Evolutionary conservation across 2,329 filamentous ascomycete species (phyloP).

Genomic region (Diaporthe humulicola): DNA sequence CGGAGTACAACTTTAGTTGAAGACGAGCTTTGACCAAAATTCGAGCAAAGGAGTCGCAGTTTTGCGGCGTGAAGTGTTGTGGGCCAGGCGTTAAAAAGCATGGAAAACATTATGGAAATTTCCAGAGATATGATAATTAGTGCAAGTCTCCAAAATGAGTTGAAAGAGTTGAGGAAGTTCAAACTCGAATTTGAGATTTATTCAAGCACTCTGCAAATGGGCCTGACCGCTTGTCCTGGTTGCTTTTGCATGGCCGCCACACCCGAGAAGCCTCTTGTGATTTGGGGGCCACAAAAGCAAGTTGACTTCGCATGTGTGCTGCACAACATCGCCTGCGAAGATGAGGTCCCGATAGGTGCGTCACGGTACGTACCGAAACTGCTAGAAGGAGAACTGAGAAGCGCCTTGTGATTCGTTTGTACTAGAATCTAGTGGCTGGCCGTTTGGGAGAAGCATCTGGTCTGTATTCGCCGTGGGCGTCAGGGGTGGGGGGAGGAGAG

Average conservation of each 20-base stretch:
- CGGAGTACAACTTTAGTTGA: background rate
- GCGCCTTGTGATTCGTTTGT: background rate
- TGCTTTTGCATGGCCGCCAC: background rate
- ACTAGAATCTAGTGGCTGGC: background rate
- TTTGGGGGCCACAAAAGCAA: background rate
- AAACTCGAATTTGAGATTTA: background rate
- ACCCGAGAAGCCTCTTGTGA: background rate
- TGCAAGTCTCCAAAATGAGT: too few relatives aligned
- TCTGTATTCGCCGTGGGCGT: too few relatives aligned
- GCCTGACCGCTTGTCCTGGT: background rate
- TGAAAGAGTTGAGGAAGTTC: too few relatives aligned
- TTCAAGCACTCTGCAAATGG: background rate
- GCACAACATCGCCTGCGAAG: background rate
- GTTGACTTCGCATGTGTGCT: background rate
- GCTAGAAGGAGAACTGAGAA: too few relatives aligned
- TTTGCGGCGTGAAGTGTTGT: background rate
- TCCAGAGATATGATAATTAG: background rate
- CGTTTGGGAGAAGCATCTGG: too few relatives aligned
- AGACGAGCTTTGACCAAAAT: background rate
- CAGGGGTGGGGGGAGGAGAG: too few relatives aligned
- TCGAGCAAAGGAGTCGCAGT: background rate
- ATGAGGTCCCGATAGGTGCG: too few relatives aligned
- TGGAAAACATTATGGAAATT: background rate
- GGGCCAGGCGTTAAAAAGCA: background rate
- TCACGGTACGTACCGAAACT: too few relatives aligned